Percentiles rank a stretch among this genome's conserved stretches.
Evolutionary conservation across 1,139 yeast genomes (phyloP).

Genomic region (Saccharomyces uvarum): DNA sequence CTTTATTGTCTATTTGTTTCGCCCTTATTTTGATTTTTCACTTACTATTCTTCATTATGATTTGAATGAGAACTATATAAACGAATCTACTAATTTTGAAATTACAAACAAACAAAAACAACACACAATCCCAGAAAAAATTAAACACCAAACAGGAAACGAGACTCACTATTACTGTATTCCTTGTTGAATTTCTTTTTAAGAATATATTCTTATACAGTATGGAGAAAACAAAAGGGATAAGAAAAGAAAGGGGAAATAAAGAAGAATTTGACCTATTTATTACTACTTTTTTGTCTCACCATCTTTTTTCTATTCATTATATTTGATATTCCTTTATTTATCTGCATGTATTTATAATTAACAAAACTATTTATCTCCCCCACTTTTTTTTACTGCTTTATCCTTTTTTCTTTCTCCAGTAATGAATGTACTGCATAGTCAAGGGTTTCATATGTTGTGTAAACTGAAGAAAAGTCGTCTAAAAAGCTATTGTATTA

Average conservation of each 20-base stretch:
- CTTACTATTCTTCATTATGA: background rate
- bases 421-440: background rate
- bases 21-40: background rate
- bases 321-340: background rate
- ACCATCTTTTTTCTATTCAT: background rate
- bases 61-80: background rate
- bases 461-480: background rate
- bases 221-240: background rate
- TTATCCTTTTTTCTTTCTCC: background rate
- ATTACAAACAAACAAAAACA: background rate
- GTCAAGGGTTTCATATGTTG: background rate
- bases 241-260: background rate
- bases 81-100: background rate
- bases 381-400: background rate
- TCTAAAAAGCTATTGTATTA: background rate
- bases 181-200: background rate
- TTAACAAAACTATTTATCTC: background rate
- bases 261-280: background rate
- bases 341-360: slow-evolving; percentile 1
- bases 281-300: slow-evolving; percentile 1
- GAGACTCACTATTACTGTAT: background rate
- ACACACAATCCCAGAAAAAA: background rate
- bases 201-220: background rate
- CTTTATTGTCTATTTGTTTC: slow-evolving; percentile 1
- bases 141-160: background rate